Evolutionary conservation across 2,329 filamentous ascomycete genomes (phyloP).

Genomic region (Monosporascus sp.): DNA sequence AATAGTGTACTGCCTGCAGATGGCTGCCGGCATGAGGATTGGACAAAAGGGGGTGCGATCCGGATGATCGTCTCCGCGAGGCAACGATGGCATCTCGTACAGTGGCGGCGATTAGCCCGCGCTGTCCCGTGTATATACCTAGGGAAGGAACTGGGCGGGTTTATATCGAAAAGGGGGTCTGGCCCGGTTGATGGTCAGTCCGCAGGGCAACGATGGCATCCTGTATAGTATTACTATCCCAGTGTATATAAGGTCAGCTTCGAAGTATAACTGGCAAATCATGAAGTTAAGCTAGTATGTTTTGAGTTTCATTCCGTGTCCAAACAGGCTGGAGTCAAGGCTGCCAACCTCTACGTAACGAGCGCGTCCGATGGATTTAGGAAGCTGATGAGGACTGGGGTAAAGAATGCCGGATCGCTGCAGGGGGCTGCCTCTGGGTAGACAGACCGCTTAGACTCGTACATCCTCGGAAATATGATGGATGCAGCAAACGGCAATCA

Average conservation of each 20-base stretch:
- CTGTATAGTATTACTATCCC: constrained; percentile 13
- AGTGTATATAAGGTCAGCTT: not conserved
- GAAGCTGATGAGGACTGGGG: too few species aligned
- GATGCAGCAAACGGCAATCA: too few species aligned
- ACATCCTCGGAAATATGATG: too few species aligned
- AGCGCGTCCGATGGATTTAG: too few species aligned
- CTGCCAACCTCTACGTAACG: too few species aligned
- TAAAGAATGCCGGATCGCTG: too few species aligned
- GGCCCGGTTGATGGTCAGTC: constrained; percentile 10
- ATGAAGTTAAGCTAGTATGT: too few species aligned
- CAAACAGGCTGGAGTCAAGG: too few species aligned
- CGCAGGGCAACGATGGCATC: constrained; percentile 25
- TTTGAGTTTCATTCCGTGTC: too few species aligned
- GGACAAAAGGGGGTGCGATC: constrained; percentile 13
- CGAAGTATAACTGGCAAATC: too few species aligned
- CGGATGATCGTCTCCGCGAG: constrained; percentile 14
- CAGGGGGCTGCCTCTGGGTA: too few species aligned
- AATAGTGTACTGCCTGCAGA: constrained; percentile 2
- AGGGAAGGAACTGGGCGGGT: constrained; percentile 20
- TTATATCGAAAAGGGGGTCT: constrained; percentile 20
- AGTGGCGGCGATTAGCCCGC: not conserved
- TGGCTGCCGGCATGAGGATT: not conserved
- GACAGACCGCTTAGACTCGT: too few species aligned
- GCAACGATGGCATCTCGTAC: constrained; percentile 25
- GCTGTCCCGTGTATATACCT: constrained; percentile 6